Evolutionary conservation across 805 yeast species (phyloP).

Genomic region (Spathaspora girioi): DNA sequence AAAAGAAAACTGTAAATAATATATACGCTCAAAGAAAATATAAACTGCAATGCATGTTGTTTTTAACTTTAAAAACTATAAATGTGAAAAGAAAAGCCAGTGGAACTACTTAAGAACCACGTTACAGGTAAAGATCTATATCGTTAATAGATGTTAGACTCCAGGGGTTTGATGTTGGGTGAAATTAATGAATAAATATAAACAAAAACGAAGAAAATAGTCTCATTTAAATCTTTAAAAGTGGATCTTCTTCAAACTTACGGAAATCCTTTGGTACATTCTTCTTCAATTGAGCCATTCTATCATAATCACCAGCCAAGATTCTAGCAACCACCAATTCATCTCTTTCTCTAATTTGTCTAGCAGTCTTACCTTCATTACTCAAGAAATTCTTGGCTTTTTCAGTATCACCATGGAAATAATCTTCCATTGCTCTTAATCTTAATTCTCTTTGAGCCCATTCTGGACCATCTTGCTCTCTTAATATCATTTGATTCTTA

Average conservation of each 20-base stretch:
- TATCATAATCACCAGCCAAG: constrained; percentile 81
- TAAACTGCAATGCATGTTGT: neutral
- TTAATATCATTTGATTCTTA: constrained; percentile 39
- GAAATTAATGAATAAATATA: neutral
- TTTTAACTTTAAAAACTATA: neutral
- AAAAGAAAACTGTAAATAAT: neutral
- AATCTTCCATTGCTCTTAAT: constrained; percentile 67
- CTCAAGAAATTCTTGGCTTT: constrained; percentile 54
- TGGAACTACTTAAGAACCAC: neutral
- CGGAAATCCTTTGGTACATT: constrained; percentile 39
- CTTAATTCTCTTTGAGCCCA: constrained; percentile 86
- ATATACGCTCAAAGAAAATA: neutral
- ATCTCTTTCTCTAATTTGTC: constrained; percentile 65
- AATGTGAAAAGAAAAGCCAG: neutral
- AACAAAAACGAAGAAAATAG: neutral
- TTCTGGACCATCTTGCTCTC: constrained; percentile 47
- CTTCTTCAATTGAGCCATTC: constrained; percentile 54
- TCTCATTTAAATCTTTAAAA: constrained; percentile 35
- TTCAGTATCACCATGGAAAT: constrained; percentile 48
- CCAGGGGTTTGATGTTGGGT: neutral
- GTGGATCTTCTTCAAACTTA: constrained; percentile 29
- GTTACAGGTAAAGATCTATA: neutral
- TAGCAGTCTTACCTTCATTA: constrained; percentile 47
- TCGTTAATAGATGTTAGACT: neutral
- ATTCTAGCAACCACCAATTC: constrained; percentile 77